These are phyloP conservation scores for Paxillus rubicundulus DNA, from an alignment of 768 basidiomycete genomes.

Conservation along the genomic window DNA sequence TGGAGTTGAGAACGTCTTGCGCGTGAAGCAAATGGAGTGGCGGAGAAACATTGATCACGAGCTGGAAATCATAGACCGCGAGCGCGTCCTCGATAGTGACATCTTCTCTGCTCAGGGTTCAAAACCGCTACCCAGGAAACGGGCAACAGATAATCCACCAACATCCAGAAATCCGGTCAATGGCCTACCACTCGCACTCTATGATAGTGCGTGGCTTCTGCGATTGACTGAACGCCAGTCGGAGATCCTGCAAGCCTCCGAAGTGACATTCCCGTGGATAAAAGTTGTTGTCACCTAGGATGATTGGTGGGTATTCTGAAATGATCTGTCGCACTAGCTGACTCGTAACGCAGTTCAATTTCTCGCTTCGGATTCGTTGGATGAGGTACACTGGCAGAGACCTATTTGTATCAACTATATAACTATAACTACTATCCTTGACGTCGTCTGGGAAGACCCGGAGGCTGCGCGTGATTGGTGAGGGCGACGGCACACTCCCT, in stretches of 20 bases:
- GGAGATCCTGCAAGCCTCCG: not conserved
- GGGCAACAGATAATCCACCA: not conserved
- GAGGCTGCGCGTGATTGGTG: no score
- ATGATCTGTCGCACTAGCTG: no score
- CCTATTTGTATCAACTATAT: no score
- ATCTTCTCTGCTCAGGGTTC: conserved; percentile 1
- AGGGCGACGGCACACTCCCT: no score
- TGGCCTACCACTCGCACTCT: conserved; percentile 1
- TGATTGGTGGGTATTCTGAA: no score
- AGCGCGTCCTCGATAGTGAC: not conserved
- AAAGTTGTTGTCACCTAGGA: not conserved
- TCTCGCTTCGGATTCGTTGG: not conserved
- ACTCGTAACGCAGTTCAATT: no score
- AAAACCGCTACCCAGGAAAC: not conserved
- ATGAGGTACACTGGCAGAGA: not conserved
- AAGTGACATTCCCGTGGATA: conserved; percentile 1
- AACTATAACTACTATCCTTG: no score
- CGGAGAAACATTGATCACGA: conserved; percentile 1
- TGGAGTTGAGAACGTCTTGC: not conserved
- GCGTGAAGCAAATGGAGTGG: conserved; percentile 10
- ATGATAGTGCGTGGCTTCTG: conserved; percentile 2
- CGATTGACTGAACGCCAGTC: conserved; percentile 1
- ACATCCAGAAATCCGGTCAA: not conserved
- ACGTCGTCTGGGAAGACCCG: no score
- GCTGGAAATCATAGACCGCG: conserved; percentile 4